Evolutionary conservation across 768 basidiomycete species (phyloP).

Genomic region (Mycena vulgaris): DNA sequence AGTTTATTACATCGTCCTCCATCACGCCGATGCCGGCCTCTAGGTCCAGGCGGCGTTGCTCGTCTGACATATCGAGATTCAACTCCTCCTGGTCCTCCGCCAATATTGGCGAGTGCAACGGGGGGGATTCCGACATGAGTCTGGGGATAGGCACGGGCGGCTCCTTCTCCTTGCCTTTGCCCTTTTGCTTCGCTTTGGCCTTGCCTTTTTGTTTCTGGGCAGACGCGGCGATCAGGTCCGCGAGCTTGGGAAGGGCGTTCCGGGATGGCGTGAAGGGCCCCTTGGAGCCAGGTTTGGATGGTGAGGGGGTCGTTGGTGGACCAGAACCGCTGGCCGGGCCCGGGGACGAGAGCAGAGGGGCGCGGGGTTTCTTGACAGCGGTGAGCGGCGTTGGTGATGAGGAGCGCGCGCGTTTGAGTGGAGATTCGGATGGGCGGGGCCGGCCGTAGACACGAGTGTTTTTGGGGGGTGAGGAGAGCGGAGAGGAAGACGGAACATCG

Average conservation of each 20-base stretch:
- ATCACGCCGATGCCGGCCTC: slow-evolving; percentile 10
- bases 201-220: slow-evolving; percentile 35
- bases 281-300: slow-evolving; percentile 7
- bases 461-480: slow-evolving; percentile 42
- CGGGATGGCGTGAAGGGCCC: slow-evolving; percentile 30
- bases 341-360: background rate
- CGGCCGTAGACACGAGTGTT: slow-evolving; percentile 41
- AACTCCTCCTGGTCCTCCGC: background rate
- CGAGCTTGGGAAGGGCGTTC: slow-evolving; percentile 29
- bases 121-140: slow-evolving; percentile 7
- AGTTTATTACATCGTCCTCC: slow-evolving; percentile 30
- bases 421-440: slow-evolving; percentile 3
- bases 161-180: slow-evolving; percentile 6
- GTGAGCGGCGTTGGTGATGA: slow-evolving; percentile 21
- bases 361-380: slow-evolving; percentile 28
- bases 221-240: slow-evolving; percentile 36
- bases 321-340: slow-evolving; percentile 15
- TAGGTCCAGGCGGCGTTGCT: slow-evolving; percentile 3
- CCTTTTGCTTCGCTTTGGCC: slow-evolving; percentile 20
- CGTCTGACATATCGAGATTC: background rate
- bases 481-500: slow-evolving; percentile 34
- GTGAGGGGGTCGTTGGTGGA: background rate
- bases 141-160: background rate
- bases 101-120: background rate
- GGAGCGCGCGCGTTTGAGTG: slow-evolving; percentile 31